Conservation (phyloP, 164 flowering plant genomes). For the Berberis vulgaris region DNA sequence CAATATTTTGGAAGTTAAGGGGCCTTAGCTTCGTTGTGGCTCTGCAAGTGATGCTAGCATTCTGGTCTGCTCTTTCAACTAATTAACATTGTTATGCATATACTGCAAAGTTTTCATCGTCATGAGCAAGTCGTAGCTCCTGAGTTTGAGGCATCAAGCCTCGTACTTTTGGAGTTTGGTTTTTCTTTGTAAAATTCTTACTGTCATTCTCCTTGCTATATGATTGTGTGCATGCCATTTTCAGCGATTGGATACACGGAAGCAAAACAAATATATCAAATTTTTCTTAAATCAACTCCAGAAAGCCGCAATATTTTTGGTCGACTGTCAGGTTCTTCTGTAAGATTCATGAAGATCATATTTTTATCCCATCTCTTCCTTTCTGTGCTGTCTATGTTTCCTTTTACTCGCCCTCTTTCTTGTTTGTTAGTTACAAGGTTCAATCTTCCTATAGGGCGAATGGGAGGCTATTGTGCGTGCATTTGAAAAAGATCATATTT, state of each 20-base stretch:
- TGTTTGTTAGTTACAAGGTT: conserved; percentile 4
- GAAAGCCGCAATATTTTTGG: conserved; percentile 95
- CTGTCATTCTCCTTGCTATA: background rate
- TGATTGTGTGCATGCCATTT: conserved; percentile 8
- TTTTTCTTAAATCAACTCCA: conserved; percentile 59
- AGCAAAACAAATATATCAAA: conserved; percentile 78
- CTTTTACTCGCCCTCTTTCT: background rate
- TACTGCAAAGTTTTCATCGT: too few species aligned
- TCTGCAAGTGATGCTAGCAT: too few species aligned
- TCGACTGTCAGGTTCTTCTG: conserved; percentile 89
- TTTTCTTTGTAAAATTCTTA: background rate
- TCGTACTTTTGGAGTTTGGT: too few species aligned
- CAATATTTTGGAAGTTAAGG: too few species aligned
- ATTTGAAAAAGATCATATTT: conserved; percentile 82
- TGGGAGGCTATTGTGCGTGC: conserved; percentile 89
- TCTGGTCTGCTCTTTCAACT: too few species aligned
- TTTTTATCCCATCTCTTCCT: background rate
- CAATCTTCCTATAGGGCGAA: conserved; percentile 50
- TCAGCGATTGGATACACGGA: conserved; percentile 80
- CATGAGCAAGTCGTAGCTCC: too few species aligned
- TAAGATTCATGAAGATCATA: conserved; percentile 34
- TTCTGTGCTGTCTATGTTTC: background rate
- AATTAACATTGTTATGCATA: too few species aligned
- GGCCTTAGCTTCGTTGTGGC: too few species aligned
- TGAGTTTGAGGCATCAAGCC: too few species aligned